A percentile compares a stretch with the other conserved stretches of the same genome.
Conservation (phyloP, 805 yeast genomes). For the Candida incommunis region DNA sequence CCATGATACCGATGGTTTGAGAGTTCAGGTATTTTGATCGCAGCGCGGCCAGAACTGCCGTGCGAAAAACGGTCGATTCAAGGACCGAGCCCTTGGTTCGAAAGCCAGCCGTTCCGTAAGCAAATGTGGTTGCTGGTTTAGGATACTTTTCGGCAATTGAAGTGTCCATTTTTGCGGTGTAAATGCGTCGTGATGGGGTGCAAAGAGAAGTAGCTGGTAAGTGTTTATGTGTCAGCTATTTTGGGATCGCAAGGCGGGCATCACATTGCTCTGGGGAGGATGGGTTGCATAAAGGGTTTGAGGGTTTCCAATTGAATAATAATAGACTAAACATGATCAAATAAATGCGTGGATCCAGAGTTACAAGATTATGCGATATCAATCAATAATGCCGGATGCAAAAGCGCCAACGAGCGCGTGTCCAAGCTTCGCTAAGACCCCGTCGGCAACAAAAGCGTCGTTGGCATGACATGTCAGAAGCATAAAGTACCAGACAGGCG, state of each 20-base stretch:
- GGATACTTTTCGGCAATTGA: constrained; percentile 21
- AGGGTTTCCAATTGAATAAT: too few relatives aligned
- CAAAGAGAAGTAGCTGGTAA: too few relatives aligned
- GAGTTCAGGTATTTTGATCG: constrained; percentile 63
- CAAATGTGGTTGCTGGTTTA: constrained; percentile 33
- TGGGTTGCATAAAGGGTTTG: neutral
- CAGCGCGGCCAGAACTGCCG: constrained; percentile 69
- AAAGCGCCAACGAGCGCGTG: too few relatives aligned
- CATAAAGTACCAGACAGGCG: too few relatives aligned
- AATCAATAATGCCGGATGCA: too few relatives aligned
- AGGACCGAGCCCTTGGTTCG: constrained; percentile 55
- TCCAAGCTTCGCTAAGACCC: too few relatives aligned
- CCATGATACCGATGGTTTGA: constrained; percentile 82
- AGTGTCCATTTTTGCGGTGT: neutral
- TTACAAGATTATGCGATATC: too few relatives aligned
- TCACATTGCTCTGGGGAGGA: neutral
- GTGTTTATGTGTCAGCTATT: neutral
- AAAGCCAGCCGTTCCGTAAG: constrained; percentile 97
- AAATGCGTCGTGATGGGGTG: too few relatives aligned
- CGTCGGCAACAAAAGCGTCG: too few relatives aligned
- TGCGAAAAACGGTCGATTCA: constrained; percentile 72
- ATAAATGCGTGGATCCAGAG: too few relatives aligned
- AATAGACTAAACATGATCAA: too few relatives aligned
- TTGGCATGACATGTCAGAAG: too few relatives aligned
- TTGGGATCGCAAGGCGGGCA: neutral